Evolutionary conservation across 495 filamentous ascomycete species (phyloP).

Genomic region (Penicillium robsamsonii): DNA sequence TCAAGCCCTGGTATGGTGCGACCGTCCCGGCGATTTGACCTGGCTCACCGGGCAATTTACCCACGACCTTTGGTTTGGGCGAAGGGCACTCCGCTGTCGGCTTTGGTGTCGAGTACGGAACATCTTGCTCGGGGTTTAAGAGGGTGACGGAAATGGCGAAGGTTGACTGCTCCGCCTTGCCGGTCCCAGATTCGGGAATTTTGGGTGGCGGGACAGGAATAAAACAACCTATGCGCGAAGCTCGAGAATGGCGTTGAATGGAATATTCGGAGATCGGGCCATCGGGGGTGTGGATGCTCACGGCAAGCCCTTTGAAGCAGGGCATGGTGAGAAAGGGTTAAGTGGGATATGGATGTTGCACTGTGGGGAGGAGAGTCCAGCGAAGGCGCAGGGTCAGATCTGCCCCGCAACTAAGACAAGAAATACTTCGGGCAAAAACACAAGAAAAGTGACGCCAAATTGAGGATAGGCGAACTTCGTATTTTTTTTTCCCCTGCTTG

Average conservation of each 20-base stretch:
- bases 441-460: conserved; percentile 8
- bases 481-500: conserved; percentile 19
- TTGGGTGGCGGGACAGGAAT: conserved; percentile 91
- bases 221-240: conserved; percentile 91
- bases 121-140: conserved; percentile 79
- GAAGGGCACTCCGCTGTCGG: conserved; percentile 66
- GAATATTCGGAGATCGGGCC: conserved; percentile 89
- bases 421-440: conserved; percentile 2
- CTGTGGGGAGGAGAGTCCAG: conserved; percentile 13
- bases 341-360: conserved; percentile 5
- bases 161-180: conserved; percentile 83
- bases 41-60: conserved; percentile 59
- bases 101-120: conserved; percentile 86
- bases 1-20: conserved; percentile 85
- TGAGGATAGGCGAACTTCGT: conserved; percentile 11
- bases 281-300: conserved; percentile 90
- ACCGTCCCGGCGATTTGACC: conserved; percentile 57
- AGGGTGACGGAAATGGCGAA: conserved; percentile 97
- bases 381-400: conserved; percentile 3
- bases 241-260: conserved; percentile 86
- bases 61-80: conserved; percentile 76
- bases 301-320: conserved; percentile 96
- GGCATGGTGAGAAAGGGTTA: conserved; percentile 60
- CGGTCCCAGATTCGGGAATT: conserved; percentile 60
- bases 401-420: conserved; percentile 6